Evolutionary conservation across 345 rosid species (phyloP), one percentile per base, ranked within the genome.

Genomic region (Brassica incana): DNA sequence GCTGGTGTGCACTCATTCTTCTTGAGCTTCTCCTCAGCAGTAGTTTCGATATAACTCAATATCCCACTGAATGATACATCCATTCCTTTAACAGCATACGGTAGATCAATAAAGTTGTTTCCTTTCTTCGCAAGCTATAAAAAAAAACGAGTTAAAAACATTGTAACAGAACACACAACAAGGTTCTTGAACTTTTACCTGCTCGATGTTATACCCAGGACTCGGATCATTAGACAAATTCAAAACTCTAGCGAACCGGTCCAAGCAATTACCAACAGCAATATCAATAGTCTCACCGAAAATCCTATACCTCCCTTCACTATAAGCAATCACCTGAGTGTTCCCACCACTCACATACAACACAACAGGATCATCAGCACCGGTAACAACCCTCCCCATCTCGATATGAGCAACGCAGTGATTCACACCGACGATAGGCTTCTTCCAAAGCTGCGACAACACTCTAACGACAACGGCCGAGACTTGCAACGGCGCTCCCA

Each of bases 331-430:
- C 18, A 93, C 98, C 83, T 92, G 97, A n/a, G 99, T 96, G 77
- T 96, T 96, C 62, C 99, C 98, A 59, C 99, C 99, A 40, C 99
- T 96, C 14, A 92, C 99, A 83, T 96, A 96, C 85, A 96, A 58
- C 29, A 93, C 98, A 72, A 93, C 97, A 14, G 98, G 99, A 64
- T 92, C 99, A 83, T 80, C 88, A 0, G 98, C 97, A 56, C 97
- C 97, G 5, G 98, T 95, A 56, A 95, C 97, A 43, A 96, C 84
- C 85, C 98, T 85, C 30, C 97, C 98, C 98, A 96, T 96, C 88
- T 96, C 99, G 65, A 93, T 93, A 76, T 95, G 99, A 0, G 98
- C 99, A 67, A 96, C 99, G 29, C 99, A 96, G 50, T 96, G 99
- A 77, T 96, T 96, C 67, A 93, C 97, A 0, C 87, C 97, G 48